Evolutionary conservation across 169 alveolate genomes (phyloP).

Genomic region (Eimeria brunetti): DNA sequence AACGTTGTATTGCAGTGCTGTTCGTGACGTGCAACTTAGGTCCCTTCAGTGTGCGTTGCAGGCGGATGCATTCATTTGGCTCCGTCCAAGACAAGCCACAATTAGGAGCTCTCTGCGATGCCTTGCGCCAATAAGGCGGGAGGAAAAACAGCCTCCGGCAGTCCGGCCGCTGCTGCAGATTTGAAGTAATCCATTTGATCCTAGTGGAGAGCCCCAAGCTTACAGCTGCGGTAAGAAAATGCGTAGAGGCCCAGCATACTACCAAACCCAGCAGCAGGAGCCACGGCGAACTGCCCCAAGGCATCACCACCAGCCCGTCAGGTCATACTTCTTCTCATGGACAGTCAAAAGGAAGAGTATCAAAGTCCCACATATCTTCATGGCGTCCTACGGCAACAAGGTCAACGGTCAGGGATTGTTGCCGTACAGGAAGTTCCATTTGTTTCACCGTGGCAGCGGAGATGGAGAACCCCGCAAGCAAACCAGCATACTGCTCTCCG

Average conservation of each 20-base stretch:
- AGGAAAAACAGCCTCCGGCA: not conserved
- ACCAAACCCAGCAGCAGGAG: constrained; percentile 3
- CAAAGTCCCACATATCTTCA: not conserved
- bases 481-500: not conserved
- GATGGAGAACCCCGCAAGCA: not conserved
- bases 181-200: not conserved
- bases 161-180: constrained; percentile 1
- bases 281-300: constrained; percentile 4
- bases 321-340: not conserved
- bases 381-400: not conserved
- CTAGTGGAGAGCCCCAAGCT: not conserved
- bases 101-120: not conserved
- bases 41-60: not conserved
- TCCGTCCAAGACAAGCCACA: not conserved
- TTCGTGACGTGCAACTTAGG: not conserved
- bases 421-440: not conserved
- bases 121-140: not conserved
- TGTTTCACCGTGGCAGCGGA: not conserved
- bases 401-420: not conserved
- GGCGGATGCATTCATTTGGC: not conserved
- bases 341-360: not conserved
- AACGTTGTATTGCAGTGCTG: not conserved
- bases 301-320: constrained; percentile 34
- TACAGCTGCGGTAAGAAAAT: not conserved
- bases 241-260: not conserved